Base-by-base conservation (phyloP, 306 rosid species). In the Glycyrrhiza uralensis region DNA sequence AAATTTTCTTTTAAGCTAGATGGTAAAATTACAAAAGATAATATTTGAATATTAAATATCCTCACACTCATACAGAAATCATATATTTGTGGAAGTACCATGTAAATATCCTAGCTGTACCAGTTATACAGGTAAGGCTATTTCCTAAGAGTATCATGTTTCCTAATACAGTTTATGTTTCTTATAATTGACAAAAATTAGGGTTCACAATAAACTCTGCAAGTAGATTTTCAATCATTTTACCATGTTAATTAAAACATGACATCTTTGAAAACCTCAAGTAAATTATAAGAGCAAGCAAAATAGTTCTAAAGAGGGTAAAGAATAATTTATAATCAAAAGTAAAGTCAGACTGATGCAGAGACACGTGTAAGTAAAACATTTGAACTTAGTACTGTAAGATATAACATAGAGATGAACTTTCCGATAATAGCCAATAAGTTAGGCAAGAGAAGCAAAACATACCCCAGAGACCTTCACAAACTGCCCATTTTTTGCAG, bases 391-490 rank as follows among this genome's bases (percentile, higher is more conserved):
- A 8, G 68, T 2, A 52, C 11, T 13, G 9, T 13, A 69, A 22
- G 42, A 67, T 38, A 19, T 51, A 30, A 46, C 65, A n/a, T 3
- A 24, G 42, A 71, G 42, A 69, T 26, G 45, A 58, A 71, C 23
- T 51, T 58, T 50, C 30, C 55, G 17, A 55, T 19, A 73, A 19
- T 67, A 60, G 51, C n/a, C 33, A 30, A 63, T 24, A 69, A 66
- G 45, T 59, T 26, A 60, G 58, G 74, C 41, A 69, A 77, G 70
- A 4, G 78, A 42, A 79, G 51, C 35, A 58, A 66, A 58, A 79
- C 97, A 55, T 94, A 94, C 99, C 93, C 99, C 99, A 2, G 99
- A 91, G 78, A 94, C 93, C 82, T 94, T 94, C 86, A 94, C 97
- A 30, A 87, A 87, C 63, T 94, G 97, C 67, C 99, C 99, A 85